Evolutionary conservation across 2,329 filamentous ascomycete genomes (phyloP).

Genomic region (Talaromyces sp.): DNA sequence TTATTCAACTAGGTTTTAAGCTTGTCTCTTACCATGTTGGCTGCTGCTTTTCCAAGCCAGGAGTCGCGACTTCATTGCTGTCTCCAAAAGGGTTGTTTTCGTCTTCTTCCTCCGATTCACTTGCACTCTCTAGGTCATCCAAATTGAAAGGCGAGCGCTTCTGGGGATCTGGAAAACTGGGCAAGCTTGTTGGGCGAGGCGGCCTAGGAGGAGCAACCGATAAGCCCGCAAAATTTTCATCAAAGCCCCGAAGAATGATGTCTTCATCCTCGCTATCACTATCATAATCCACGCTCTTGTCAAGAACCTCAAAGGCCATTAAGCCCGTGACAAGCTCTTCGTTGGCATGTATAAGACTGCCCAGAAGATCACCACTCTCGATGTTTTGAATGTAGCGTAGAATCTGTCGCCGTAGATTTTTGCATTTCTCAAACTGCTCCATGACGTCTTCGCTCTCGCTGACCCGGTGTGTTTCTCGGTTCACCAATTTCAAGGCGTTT

Average conservation of each 20-base stretch:
- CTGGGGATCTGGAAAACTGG: constrained; percentile 12
- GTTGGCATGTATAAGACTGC: constrained; percentile 85
- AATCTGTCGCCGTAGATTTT: constrained; percentile 75
- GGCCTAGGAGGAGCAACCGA: constrained; percentile 32
- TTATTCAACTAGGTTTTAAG: neutral
- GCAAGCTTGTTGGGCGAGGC: constrained; percentile 51
- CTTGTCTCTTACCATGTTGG: constrained; percentile 28
- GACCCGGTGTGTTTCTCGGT: constrained; percentile 80
- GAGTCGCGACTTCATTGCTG: constrained; percentile 56
- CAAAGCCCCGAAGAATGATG: constrained; percentile 22
- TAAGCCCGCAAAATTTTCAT: constrained; percentile 30
- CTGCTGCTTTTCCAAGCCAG: constrained; percentile 25
- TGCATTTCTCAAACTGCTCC: constrained; percentile 78
- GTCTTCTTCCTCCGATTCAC: constrained; percentile 47
- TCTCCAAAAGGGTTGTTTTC: constrained; percentile 88
- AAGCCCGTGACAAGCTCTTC: constrained; percentile 91
- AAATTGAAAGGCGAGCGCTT: constrained; percentile 43
- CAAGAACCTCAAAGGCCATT: constrained; percentile 91
- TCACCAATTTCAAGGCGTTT: constrained; percentile 84
- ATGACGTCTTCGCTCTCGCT: constrained; percentile 75
- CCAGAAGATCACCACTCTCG: constrained; percentile 86
- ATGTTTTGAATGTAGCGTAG: constrained; percentile 89
- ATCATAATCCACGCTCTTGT: constrained; percentile 58
- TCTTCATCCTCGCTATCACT: constrained; percentile 60
- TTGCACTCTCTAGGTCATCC: constrained; percentile 36